A percentile compares a stretch with the other conserved stretches of the same genome.
Evolutionary conservation across 306 rosid species (phyloP).

Genomic region (Luffa acutangula): DNA sequence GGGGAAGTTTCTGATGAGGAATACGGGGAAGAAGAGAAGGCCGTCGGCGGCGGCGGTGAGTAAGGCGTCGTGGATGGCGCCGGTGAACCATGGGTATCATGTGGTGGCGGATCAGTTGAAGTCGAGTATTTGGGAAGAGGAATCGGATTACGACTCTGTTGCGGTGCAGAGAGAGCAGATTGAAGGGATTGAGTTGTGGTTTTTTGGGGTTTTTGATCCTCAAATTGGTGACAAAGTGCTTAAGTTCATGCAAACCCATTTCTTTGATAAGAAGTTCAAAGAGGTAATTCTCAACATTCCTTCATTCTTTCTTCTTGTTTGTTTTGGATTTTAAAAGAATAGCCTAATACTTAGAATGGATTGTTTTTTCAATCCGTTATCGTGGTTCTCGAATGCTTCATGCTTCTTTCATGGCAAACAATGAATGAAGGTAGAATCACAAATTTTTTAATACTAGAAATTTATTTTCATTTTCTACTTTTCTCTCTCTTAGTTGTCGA

Average conservation of each 20-base stretch:
- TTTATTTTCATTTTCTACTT: too few species aligned
- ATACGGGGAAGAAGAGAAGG: constrained; percentile 25
- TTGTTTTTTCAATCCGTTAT: too few species aligned
- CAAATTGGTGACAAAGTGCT: constrained; percentile 46
- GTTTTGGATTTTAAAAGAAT: too few species aligned
- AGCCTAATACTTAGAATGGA: too few species aligned
- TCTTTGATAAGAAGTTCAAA: constrained; percentile 46
- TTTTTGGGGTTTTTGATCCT: constrained; percentile 62
- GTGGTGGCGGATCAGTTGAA: constrained; percentile 20
- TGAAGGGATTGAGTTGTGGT: constrained; percentile 54
- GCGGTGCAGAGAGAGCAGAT: constrained; percentile 68
- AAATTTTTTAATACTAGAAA: too few species aligned
- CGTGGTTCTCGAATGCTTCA: too few species aligned
- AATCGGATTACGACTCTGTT: constrained; percentile 36
- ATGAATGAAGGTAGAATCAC: too few species aligned
- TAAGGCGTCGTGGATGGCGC: constrained; percentile 60
- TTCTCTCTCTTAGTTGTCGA: too few species aligned
- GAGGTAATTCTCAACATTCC: constrained; percentile 27
- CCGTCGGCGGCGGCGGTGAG: constrained; percentile 14
- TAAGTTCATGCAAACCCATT: constrained; percentile 60
- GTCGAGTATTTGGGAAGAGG: constrained; percentile 20
- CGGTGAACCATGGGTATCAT: constrained; percentile 64
- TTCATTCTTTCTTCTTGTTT: background rate
- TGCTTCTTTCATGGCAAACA: too few species aligned
- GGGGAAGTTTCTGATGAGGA: constrained; percentile 24